Evolutionary conservation across 768 basidiomycete species (phyloP), one percentile per base, ranked within the genome.

Genomic region (Chalciporus sphaerocephalus): DNA sequence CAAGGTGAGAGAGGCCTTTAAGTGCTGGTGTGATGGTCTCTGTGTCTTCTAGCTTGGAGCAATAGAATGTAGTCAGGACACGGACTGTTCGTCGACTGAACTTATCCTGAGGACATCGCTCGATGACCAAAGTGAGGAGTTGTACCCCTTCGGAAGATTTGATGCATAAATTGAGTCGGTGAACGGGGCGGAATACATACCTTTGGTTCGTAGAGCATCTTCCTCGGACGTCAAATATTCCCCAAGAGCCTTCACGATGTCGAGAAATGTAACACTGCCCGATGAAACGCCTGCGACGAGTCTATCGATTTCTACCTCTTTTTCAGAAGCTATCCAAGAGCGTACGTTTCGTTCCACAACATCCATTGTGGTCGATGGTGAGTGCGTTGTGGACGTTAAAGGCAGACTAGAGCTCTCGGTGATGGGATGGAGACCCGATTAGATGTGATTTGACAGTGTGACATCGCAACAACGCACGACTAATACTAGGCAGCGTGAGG

Each of bases 181-280:
- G 39, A 35, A 32, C 56, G 16, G 6, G 25, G 28, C 18, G 20
- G n/a, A 27, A 35, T 34, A 38, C 43, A 37, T 48, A 91, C 95
- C 95, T 73, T 91, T 91, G 8, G 79, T 78, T 22, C 95, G 76
- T 10, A 86, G 65, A 4, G 74, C 70, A 55, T 85, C 88, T 44
- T 95, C 87, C 46, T 93, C 89, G 2, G 90, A 83, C 0, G 90
- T 94, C 12, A 99, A 71, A 58, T 87, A 92, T 54, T 89, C 85
- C 33, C 91, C 91, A 0, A 96, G 76, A 20, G 83, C 81, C 60
- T 90, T 92, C 27, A 98, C 90, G 17, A 98, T 69, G 50, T 84
- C 77, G 5, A 93, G 69, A 12, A 96, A 70, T 16, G 81, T 76
- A 8, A 78, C 65, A 17, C 72, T 64, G 16, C 81, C 81, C 48